phyloP scores from a whole-genome alignment of 2,329 filamentous ascomycete genomes.

The Monosporascus sp. region DNA sequence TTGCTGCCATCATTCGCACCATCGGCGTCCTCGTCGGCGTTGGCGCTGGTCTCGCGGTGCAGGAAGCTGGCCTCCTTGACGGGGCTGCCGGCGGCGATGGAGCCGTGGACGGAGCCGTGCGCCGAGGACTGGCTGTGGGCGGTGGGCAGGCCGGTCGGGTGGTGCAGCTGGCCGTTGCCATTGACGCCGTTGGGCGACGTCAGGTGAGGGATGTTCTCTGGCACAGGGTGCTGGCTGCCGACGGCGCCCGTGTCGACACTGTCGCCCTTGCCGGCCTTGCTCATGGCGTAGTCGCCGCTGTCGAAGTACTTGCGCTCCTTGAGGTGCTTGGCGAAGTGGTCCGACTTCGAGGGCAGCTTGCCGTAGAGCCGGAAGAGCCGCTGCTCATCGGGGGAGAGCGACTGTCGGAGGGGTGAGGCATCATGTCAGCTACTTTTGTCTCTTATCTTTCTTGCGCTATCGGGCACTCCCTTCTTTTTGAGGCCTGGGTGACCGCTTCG shows the following conservation, averaged over 20 bases:
- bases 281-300: slow-evolving; percentile 92
- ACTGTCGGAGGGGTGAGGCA: slow-evolving; percentile 44
- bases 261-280: slow-evolving; percentile 94
- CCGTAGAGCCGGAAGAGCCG: slow-evolving; percentile 95
- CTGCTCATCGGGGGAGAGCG: slow-evolving; percentile 90
- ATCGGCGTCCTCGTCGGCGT: slow-evolving; percentile 16
- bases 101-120: slow-evolving; percentile 86
- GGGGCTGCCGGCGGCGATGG: slow-evolving; percentile 66
- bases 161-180: slow-evolving; percentile 29
- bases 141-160: slow-evolving; percentile 29
- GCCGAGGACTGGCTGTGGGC: slow-evolving; percentile 39
- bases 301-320: slow-evolving; percentile 99
- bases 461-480: slow-evolving; percentile 1
- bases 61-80: slow-evolving; percentile 88
- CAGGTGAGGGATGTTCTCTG: slow-evolving; percentile 91
- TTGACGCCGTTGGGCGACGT: slow-evolving; percentile 55
- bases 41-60: slow-evolving; percentile 72
- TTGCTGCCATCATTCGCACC: slow-evolving; percentile 33
- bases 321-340: slow-evolving; percentile 95
- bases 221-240: slow-evolving; percentile 88
- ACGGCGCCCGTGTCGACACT: slow-evolving; percentile 90
- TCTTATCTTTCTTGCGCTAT: slow-evolving; percentile 11
- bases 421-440: slow-evolving; percentile 3
- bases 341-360: slow-evolving; percentile 93
- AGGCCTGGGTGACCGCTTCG: not conserved